These are phyloP conservation scores for Mitragyna speciosa DNA, from an alignment of 257 asterid species.

Conservation along the genomic window DNA sequence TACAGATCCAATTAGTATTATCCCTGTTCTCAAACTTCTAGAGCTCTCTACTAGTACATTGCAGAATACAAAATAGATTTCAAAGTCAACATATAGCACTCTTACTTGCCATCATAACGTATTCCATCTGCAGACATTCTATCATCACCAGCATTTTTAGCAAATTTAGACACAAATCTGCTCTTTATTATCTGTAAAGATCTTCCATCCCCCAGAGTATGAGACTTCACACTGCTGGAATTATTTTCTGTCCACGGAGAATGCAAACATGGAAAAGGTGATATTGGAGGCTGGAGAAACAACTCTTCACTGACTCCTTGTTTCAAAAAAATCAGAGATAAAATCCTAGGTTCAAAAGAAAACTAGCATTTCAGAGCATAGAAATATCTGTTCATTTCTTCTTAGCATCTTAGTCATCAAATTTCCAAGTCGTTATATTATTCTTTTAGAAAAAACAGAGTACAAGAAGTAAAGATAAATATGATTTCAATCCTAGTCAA, in stretches of 20 bases:
- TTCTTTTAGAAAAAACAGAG: not conserved
- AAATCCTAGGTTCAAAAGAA: not conserved
- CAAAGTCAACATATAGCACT: not conserved
- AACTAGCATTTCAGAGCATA: not conserved
- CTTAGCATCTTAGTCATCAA: not conserved
- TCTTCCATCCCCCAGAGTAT: slow-evolving; percentile 5
- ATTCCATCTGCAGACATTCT: slow-evolving; percentile 1
- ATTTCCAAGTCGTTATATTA: not conserved
- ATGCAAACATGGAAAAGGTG: not conserved
- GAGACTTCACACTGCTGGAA: slow-evolving; percentile 28
- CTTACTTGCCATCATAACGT: slow-evolving; percentile 15
- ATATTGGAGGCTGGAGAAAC: not conserved
- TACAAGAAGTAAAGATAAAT: not conserved
- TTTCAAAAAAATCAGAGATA: not conserved
- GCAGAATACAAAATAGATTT: not conserved
- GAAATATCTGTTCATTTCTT: not conserved
- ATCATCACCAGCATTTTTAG: slow-evolving; percentile 12
- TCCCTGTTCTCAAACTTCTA: not conserved
- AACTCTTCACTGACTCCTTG: not conserved
- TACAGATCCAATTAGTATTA: slow-evolving; percentile 6
- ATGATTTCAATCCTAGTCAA: not conserved
- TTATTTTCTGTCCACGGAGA: slow-evolving; percentile 27
- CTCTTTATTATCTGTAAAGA: not conserved
- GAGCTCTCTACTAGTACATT: not conserved
- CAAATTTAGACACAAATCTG: not conserved